Conservation (phyloP, 371 early-diverging fungal species). For the Apophysomyces ossiformis region DNA sequence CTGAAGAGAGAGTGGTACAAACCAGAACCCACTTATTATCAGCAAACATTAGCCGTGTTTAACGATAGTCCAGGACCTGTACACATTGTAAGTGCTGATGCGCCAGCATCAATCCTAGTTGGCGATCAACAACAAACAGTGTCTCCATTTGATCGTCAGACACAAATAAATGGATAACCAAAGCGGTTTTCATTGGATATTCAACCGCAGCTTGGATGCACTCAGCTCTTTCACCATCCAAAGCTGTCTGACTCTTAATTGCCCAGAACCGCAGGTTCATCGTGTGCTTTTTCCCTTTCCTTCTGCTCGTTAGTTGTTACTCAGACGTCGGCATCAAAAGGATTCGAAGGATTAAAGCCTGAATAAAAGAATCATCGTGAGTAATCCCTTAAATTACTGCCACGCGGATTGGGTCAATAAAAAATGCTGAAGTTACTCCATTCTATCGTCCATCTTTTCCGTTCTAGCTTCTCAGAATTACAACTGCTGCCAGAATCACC, state of each 20-base stretch:
- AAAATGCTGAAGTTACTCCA: not conserved
- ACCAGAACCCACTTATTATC: slow-evolving; percentile 36
- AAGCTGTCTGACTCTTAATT: slow-evolving; percentile 1
- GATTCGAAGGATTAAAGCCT: not conserved
- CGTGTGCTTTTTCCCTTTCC: not conserved
- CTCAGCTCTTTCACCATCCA: no score
- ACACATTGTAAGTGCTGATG: slow-evolving; percentile 46
- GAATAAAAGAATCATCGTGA: slow-evolving; percentile 1
- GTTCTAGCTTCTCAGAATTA: not conserved
- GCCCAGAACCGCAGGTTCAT: slow-evolving; percentile 3
- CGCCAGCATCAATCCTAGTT: slow-evolving; percentile 33
- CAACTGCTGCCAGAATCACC: not conserved
- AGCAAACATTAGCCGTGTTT: slow-evolving; percentile 37
- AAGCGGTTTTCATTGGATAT: not conserved
- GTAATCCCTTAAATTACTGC: not conserved
- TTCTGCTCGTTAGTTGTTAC: slow-evolving; percentile 7
- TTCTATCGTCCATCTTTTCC: not conserved
- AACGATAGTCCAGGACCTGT: slow-evolving; percentile 43
- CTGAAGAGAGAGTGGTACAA: slow-evolving; percentile 44
- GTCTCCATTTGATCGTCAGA: not conserved
- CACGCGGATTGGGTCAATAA: not conserved
- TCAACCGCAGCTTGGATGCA: no score
- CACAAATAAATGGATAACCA: not conserved
- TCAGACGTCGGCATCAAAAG: slow-evolving; percentile 1
- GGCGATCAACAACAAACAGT: not conserved